These are phyloP conservation scores for Trichoderma atroviride DNA, from an alignment of 2,329 filamentous ascomycete genomes.

Conservation along the genomic window DNA sequence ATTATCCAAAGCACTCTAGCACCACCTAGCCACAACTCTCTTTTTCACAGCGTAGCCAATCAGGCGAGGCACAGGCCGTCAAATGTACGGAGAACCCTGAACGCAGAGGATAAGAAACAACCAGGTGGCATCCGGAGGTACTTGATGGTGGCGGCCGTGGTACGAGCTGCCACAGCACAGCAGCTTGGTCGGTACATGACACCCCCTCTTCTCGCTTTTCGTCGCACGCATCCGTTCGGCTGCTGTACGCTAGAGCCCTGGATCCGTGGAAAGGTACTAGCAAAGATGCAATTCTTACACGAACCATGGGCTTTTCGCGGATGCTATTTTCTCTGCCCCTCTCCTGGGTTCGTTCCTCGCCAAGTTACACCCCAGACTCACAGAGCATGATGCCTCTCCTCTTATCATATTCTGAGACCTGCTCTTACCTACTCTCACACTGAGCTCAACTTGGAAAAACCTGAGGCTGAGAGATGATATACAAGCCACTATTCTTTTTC, in stretches of 20 bases:
- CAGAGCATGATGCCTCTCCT: not conserved
- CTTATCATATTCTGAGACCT: not conserved
- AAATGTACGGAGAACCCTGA: not conserved
- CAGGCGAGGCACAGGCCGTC: not conserved
- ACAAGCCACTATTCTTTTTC: not conserved
- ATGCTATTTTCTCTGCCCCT: constrained; percentile 30
- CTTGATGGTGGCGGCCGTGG: not conserved
- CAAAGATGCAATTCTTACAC: constrained; percentile 36
- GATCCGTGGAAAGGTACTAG: constrained; percentile 24
- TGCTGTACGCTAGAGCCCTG: constrained; percentile 12
- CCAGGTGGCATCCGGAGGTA: not conserved
- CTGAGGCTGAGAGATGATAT: not conserved
- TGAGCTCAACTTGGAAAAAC: not conserved
- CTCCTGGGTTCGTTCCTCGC: constrained; percentile 18
- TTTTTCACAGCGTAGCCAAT: not conserved
- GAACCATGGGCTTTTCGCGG: constrained; percentile 31
- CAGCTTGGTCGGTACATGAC: not conserved
- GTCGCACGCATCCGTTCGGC: constrained; percentile 5
- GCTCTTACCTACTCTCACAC: not conserved
- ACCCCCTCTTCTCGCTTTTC: not conserved
- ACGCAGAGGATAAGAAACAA: not conserved
- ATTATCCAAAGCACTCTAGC: not conserved
- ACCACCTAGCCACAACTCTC: constrained; percentile 17
- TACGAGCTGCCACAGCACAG: not conserved
- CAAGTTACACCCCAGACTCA: constrained; percentile 9